phyloP scores from a whole-genome alignment of 177 flowering plant genomes.

The Vitis hybrid region DNA sequence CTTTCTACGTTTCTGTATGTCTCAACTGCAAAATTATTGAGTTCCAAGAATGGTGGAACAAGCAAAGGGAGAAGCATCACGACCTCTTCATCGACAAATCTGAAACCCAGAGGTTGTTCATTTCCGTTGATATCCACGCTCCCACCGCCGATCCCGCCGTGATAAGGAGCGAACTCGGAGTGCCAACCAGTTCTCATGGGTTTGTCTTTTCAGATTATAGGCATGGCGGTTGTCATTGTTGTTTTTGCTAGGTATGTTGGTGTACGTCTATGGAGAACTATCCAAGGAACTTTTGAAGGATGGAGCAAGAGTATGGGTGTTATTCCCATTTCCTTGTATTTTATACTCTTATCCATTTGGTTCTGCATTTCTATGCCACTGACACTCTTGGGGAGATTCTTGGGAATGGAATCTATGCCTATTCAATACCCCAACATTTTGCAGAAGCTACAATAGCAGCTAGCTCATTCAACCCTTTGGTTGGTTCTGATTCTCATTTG shows the following conservation, averaged over 20 bases:
- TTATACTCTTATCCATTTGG: constrained; percentile 17
- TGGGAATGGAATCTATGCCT: constrained; percentile 13
- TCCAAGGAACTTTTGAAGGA: constrained; percentile 12
- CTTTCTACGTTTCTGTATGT: no score
- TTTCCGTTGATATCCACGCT: constrained; percentile 39
- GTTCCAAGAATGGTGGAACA: constrained; percentile 96
- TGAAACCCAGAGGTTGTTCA: constrained; percentile 15
- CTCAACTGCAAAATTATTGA: constrained; percentile 55
- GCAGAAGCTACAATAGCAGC: no score
- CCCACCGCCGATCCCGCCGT: constrained; percentile 29
- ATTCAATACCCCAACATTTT: constrained; percentile 11
- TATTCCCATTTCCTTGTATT: constrained; percentile 16
- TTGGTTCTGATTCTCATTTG: no score
- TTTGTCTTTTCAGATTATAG: constrained; percentile 31
- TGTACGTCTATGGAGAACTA: constrained; percentile 16
- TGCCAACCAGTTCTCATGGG: constrained; percentile 74
- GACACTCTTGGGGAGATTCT: constrained; percentile 21
- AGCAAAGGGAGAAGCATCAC: constrained; percentile 43
- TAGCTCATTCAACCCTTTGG: no score
- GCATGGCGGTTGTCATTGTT: constrained; percentile 21
- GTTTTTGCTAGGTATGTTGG: constrained; percentile 22
- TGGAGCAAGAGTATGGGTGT: constrained; percentile 22
- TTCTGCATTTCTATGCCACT: constrained; percentile 22
- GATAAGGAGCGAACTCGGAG: constrained; percentile 55
- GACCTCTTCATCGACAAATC: constrained; percentile 21